Evolutionary conservation across 495 filamentous ascomycete genomes (phyloP), one percentile per base, ranked within the genome.

Genomic region (Trichoderma reesei): DNA sequence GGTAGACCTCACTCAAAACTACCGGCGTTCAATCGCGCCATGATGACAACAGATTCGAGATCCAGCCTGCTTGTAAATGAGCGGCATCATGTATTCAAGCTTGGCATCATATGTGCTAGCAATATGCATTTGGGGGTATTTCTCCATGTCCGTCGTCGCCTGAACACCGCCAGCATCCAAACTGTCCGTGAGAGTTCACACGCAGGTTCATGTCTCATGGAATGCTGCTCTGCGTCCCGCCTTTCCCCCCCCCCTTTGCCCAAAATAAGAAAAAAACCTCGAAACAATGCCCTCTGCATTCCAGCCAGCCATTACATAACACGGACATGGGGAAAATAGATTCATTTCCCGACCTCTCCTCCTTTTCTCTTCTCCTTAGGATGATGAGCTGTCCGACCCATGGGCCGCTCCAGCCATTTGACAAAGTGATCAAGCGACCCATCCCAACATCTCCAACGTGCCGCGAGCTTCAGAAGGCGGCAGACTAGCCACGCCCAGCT

Each of bases 401-500:
- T n/a, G n/a, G n/a, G n/a, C n/a, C n/a, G n/a, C n/a, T n/a, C n/a
- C n/a, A n/a, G n/a, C n/a, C n/a, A n/a, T n/a, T n/a, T n/a, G n/a
- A n/a, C n/a, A n/a, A n/a, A n/a, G n/a, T n/a, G n/a, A 33, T 62
- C 41, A 65, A 11, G 39, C 38, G 13, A 62, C 63, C 76, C 76
- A 91, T 7, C 88, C 87, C 36, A 90, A 75, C 63, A 76, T 81
- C 38, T 82, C 80, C 65, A 94, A 74, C 60, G 88, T 74, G 36
- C 66, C 77, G 69, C 78, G 82, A 41, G 85, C 79, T 71, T 94
- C 90, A 41, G 78, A 72, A 41, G 76, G 72, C 26, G 82, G 75
- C 74, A 90, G 80, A 14, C 80, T 79, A 16, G 82, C 78, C 7
- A 90, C 82, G n/a, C 86, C 86, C 36, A 92, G 73, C 13, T 85